Evolutionary conservation across 768 basidiomycete species (phyloP).

Genomic region (Rossbeevera mucosa): DNA sequence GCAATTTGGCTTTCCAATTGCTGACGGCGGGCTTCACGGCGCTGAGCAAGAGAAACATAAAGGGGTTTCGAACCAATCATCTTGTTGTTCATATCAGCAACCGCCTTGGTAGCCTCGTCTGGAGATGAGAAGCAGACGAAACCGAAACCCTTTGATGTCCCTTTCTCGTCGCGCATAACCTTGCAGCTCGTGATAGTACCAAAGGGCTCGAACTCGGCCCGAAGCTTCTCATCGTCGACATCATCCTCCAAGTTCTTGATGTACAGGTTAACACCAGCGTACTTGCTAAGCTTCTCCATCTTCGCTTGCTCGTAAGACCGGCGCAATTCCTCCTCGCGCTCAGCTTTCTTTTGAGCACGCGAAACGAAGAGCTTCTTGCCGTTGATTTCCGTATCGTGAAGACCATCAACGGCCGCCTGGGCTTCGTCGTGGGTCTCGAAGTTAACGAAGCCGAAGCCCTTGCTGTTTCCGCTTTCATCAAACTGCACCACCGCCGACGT

Average conservation of each 20-base stretch:
- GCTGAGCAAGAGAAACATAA: slow-evolving; percentile 97
- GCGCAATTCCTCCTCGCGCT: slow-evolving; percentile 96
- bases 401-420: slow-evolving; percentile 78
- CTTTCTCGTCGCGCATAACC: slow-evolving; percentile 98
- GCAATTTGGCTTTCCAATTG: slow-evolving; percentile 98
- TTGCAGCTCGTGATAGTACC: slow-evolving; percentile 98
- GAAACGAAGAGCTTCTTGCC: slow-evolving; percentile 92
- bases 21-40: slow-evolving; percentile 95
- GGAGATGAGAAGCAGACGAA: slow-evolving; percentile 99
- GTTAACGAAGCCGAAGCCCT: slow-evolving; percentile 99
- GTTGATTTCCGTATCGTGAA: slow-evolving; percentile 80
- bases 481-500: slow-evolving; percentile 83
- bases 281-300: slow-evolving; percentile 97
- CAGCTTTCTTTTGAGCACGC: slow-evolving; percentile 96
- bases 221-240: slow-evolving; percentile 95
- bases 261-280: slow-evolving; percentile 98
- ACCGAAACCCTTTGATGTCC: slow-evolving; percentile 91
- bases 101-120: slow-evolving; percentile 98
- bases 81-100: slow-evolving; percentile 99
- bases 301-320: slow-evolving; percentile 91
- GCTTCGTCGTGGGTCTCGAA: slow-evolving; percentile 91
- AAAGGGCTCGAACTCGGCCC: slow-evolving; percentile 93
- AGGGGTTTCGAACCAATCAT: slow-evolving; percentile 98
- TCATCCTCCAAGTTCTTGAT: slow-evolving; percentile 99
- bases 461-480: slow-evolving; percentile 89